Evolutionary conservation across 441 rosid genomes (phyloP).

Genomic region (Euphorbia schlechtendalii): DNA sequence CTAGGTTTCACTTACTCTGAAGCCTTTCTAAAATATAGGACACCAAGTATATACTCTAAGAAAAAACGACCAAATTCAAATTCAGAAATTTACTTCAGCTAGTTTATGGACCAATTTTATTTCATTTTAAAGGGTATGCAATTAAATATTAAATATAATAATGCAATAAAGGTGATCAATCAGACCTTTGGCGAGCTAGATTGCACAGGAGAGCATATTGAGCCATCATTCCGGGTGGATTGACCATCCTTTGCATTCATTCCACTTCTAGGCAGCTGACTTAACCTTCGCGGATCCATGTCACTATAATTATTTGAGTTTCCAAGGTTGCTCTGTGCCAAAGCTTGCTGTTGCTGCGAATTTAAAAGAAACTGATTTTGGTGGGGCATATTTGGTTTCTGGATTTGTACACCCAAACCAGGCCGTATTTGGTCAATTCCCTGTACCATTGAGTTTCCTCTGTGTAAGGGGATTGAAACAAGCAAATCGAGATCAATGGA

Average conservation of each 20-base stretch:
- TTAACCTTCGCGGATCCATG: slow-evolving; percentile 43
- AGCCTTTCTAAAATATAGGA: background rate
- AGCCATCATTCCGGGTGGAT: slow-evolving; percentile 46
- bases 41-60: background rate
- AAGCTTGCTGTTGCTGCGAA: slow-evolving; percentile 53
- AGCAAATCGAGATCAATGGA: background rate
- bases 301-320: slow-evolving; percentile 39
- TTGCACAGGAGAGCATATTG: slow-evolving; percentile 47
- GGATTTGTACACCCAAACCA: slow-evolving; percentile 42
- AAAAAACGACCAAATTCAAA: background rate
- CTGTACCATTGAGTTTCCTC: slow-evolving; percentile 22
- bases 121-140: background rate
- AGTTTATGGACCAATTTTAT: background rate
- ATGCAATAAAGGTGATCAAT: slow-evolving; percentile 3
- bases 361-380: slow-evolving; percentile 50
- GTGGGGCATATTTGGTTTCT: slow-evolving; percentile 41
- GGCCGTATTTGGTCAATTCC: slow-evolving; percentile 55
- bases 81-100: background rate
- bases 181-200: slow-evolving; percentile 61
- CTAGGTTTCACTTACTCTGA: background rate
- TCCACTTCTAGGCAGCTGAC: slow-evolving; percentile 40
- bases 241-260: slow-evolving; percentile 48
- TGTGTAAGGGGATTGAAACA: background rate
- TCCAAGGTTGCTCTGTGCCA: slow-evolving; percentile 49
- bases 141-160: background rate